These are phyloP conservation scores for Rosa persica DNA, from an alignment of 306 rosid genomes.

Conservation along the genomic window DNA sequence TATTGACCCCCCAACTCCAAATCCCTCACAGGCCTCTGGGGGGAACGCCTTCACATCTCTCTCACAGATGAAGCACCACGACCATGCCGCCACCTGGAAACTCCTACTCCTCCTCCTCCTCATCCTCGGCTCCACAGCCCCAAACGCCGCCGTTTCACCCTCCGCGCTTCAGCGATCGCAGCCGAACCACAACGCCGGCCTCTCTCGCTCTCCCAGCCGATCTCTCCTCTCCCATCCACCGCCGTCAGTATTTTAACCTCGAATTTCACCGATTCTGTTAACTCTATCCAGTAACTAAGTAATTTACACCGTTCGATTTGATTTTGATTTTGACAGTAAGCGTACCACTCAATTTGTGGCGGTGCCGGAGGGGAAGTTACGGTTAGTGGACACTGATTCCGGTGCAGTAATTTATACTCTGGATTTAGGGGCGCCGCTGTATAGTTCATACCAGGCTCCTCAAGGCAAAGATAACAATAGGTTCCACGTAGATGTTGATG, in stretches of 20 bases:
- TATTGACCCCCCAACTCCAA: background rate
- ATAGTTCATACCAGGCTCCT: constrained; percentile 54
- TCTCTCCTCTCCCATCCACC: constrained; percentile 49
- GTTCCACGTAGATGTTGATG: constrained; percentile 63
- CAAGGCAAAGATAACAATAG: constrained; percentile 18
- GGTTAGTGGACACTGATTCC: constrained; percentile 52
- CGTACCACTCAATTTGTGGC: constrained; percentile 51
- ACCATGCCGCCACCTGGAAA: background rate
- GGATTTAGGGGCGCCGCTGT: constrained; percentile 60
- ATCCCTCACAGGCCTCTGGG: background rate
- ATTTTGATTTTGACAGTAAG: constrained; percentile 25
- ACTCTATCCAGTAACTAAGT: background rate
- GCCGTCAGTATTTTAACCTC: constrained; percentile 16
- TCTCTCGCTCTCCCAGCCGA: constrained; percentile 38
- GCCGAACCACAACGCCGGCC: background rate
- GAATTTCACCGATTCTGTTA: background rate
- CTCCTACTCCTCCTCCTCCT: background rate
- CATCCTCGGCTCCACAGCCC: background rate
- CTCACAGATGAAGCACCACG: constrained; percentile 29
- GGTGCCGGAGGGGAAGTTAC: constrained; percentile 59
- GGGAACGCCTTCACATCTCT: background rate
- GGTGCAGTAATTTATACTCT: constrained; percentile 64
- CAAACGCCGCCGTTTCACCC: constrained; percentile 8
- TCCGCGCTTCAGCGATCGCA: constrained; percentile 5
- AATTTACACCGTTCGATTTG: background rate